Evolutionary conservation across 2,329 filamentous ascomycete species (phyloP).

Genomic region (Pleomassaria siparia): DNA sequence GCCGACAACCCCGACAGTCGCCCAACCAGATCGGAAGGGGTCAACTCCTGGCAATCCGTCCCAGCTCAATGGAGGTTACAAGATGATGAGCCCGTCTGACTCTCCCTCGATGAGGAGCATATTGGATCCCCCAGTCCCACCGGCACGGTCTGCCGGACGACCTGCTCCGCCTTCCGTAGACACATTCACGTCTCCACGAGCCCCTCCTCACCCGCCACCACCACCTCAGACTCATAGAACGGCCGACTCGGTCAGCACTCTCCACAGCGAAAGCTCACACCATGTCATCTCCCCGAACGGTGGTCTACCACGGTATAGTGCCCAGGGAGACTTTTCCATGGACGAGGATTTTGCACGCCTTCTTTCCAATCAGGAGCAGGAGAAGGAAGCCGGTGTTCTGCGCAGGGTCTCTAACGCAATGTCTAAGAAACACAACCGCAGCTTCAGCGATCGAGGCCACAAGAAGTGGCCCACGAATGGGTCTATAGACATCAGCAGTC

Average conservation of each 20-base stretch:
- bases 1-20: constrained; percentile 45
- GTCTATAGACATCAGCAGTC: constrained; percentile 65
- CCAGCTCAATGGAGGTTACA: constrained; percentile 45
- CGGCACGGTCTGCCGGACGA: constrained; percentile 51
- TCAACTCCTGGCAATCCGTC: constrained; percentile 34
- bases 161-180: constrained; percentile 42
- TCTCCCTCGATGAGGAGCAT: constrained; percentile 44
- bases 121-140: constrained; percentile 47
- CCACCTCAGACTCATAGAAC: constrained; percentile 42
- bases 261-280: constrained; percentile 44
- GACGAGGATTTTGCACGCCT: constrained; percentile 95
- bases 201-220: constrained; percentile 47
- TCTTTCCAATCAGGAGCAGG: constrained; percentile 70
- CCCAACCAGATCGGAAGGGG: constrained; percentile 43
- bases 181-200: constrained; percentile 50
- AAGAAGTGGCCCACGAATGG: constrained; percentile 47
- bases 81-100: constrained; percentile 47
- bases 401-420: constrained; percentile 91
- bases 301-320: constrained; percentile 59
- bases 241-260: constrained; percentile 49
- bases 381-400: constrained; percentile 58
- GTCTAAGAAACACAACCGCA: constrained; percentile 80
- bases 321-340: constrained; percentile 85
- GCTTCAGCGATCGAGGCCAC: constrained; percentile 65
- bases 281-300: constrained; percentile 24